Evolutionary conservation across 345 rosid genomes (phyloP).

Genomic region (Turnera subulata): DNA sequence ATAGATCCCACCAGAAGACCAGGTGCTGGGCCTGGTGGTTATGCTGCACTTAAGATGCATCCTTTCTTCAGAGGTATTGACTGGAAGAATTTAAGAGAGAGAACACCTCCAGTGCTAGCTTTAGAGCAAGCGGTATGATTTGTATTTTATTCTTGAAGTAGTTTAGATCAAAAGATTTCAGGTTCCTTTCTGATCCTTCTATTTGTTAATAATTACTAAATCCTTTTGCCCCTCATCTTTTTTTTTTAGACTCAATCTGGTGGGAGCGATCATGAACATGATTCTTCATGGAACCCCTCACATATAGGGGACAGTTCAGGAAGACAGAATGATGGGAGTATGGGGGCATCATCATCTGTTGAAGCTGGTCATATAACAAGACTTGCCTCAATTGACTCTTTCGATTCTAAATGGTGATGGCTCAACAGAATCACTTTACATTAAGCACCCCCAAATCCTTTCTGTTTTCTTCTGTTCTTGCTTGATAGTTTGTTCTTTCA

Average conservation of each 20-base stretch:
- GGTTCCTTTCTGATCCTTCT: neutral
- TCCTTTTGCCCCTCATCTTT: neutral
- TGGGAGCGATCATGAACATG: constrained; percentile 51
- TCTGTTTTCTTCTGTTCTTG: neutral
- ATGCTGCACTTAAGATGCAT: constrained; percentile 73
- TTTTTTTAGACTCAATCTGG: constrained; percentile 47
- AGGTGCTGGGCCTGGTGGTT: constrained; percentile 89
- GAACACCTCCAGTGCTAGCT: constrained; percentile 78
- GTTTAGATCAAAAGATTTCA: constrained; percentile 6
- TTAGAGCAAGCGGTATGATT: constrained; percentile 54
- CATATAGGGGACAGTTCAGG: constrained; percentile 73
- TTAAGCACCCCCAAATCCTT: neutral
- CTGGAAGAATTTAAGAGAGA: constrained; percentile 71
- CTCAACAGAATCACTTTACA: constrained; percentile 14
- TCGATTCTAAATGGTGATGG: constrained; percentile 92
- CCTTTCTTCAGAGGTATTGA: constrained; percentile 85
- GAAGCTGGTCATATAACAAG: constrained; percentile 72
- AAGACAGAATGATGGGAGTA: constrained; percentile 54
- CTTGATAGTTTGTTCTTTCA: too few relatives aligned
- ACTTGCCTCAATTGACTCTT: constrained; percentile 97
- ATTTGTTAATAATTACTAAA: neutral
- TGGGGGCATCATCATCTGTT: constrained; percentile 41
- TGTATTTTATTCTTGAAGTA: constrained; percentile 3
- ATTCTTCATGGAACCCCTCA: constrained; percentile 71
- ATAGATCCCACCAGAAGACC: constrained; percentile 86